Percentiles rank a stretch among this genome's conserved stretches.
These are phyloP conservation scores for Oryza rufipogon DNA, from an alignment of 176 grass and related monocot species.

Conservation along the genomic window DNA sequence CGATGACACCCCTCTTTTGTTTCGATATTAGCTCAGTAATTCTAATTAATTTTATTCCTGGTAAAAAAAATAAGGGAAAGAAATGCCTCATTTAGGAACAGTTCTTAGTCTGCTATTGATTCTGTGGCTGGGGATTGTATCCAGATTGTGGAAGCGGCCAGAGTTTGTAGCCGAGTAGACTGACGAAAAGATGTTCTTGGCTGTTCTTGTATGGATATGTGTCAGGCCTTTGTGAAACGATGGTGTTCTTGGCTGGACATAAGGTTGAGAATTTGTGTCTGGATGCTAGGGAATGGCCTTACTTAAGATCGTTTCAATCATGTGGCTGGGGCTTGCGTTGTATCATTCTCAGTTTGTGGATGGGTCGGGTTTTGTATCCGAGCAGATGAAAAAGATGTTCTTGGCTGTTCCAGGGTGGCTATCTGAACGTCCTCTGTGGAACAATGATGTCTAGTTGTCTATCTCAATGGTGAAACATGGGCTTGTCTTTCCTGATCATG, in stretches of 20 bases:
- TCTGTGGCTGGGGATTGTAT: neutral
- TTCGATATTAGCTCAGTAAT: neutral
- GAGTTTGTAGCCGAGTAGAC: neutral
- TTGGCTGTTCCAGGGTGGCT: neutral
- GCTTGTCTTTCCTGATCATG: neutral
- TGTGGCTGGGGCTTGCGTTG: neutral
- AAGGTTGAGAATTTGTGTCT: neutral
- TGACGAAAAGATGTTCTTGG: neutral
- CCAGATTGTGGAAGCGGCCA: neutral
- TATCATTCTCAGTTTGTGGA: neutral
- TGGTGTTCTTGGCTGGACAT: neutral
- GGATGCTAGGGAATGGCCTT: neutral
- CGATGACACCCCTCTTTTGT: neutral
- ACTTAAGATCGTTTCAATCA: neutral
- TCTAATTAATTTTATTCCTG: neutral
- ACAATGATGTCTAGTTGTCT: neutral
- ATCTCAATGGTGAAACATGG: neutral
- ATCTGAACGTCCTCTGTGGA: neutral
- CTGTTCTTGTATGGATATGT: neutral
- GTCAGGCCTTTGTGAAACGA: neutral
- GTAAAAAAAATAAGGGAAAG: neutral
- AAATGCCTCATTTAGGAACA: neutral
- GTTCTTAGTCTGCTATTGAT: neutral
- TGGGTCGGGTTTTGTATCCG: neutral
- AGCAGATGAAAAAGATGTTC: conserved; percentile 5